Base-by-base conservation (phyloP, 1,284 basidiomycete genomes). In the Irpex rosettiformis region DNA sequence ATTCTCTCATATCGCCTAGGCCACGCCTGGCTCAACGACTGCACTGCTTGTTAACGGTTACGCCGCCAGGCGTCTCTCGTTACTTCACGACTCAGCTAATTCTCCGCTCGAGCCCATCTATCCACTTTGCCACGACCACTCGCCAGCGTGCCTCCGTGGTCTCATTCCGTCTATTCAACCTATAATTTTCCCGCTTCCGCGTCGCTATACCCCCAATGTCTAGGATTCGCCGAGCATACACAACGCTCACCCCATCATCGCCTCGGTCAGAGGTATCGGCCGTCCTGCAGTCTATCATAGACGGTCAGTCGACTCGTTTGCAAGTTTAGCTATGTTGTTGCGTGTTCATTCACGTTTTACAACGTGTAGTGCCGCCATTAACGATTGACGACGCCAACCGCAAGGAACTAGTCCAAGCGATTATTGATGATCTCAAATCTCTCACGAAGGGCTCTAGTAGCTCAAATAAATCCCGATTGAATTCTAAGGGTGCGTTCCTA, bases 341-440 rank as follows among this genome's bases (percentile, higher is more conserved):
- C 18, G 24, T n/a, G 27, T 29, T 28, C 21, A 45, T 22, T 21
- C 40, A 28, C 27, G 25, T 58, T 24, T 10, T 47, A 56, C 37
- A 57, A 54, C 40, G 33, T 11, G 10, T 51, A 42, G 37, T 61
- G 54, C 54, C 74, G 22, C 73, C 75, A 5, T 77, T 79, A 37
- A 69, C 77, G 43, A 73, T 88, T 58, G 76, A 80, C 65, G 64
- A 71, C 16, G 58, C 70, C 21, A 72, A 73, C 59, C 80, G 81
- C 55, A 72, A 77, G 54, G 70, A 77, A n/a, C 75, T 88, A 47
- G 75, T 88, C 25, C 76, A 81, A 59, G 69, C 74, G 8, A 76
- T 92, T 29, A 67, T 91, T 13, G 75, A 79, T 60, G 90, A 92
- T 72, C 53, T 64, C 25, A 52, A 56, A 33, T 48, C 48, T 30